These are phyloP conservation scores for Lumnitzera racemosa DNA, from an alignment of 345 rosid species.

Conservation along the genomic window DNA sequence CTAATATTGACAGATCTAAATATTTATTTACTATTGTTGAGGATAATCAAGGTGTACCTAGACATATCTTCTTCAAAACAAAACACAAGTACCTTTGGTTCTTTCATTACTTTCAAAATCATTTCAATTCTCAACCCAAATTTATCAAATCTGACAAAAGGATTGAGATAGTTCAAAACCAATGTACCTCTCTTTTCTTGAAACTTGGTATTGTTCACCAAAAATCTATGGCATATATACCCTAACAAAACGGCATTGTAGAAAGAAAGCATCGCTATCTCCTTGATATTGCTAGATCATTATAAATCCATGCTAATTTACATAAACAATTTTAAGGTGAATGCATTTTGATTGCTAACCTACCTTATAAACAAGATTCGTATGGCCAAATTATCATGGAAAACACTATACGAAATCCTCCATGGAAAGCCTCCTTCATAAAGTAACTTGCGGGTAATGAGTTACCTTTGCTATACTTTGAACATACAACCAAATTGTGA, in stretches of 20 bases:
- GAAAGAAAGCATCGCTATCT: neutral
- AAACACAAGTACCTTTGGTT: neutral
- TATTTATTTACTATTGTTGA: neutral
- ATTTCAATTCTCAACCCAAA: neutral
- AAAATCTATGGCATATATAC: neutral
- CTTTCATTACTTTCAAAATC: neutral
- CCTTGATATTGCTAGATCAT: neutral
- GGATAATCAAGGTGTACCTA: neutral
- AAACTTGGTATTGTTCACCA: neutral
- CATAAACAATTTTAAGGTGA: neutral
- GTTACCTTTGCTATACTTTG: no score
- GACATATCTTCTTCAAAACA: neutral
- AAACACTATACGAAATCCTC: no score
- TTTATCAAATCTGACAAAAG: neutral
- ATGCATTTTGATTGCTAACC: neutral
- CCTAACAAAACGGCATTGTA: constrained; percentile 1
- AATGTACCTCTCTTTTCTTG: neutral
- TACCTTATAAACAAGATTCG: neutral
- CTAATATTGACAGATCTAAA: neutral
- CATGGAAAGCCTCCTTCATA: no score
- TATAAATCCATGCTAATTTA: neutral
- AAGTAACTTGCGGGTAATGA: no score
- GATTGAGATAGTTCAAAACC: neutral
- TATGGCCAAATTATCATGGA: no score
- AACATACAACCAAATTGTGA: no score